Conservation (phyloP, 2,329 filamentous ascomycete species). For the Sarocladium strictum region DNA sequence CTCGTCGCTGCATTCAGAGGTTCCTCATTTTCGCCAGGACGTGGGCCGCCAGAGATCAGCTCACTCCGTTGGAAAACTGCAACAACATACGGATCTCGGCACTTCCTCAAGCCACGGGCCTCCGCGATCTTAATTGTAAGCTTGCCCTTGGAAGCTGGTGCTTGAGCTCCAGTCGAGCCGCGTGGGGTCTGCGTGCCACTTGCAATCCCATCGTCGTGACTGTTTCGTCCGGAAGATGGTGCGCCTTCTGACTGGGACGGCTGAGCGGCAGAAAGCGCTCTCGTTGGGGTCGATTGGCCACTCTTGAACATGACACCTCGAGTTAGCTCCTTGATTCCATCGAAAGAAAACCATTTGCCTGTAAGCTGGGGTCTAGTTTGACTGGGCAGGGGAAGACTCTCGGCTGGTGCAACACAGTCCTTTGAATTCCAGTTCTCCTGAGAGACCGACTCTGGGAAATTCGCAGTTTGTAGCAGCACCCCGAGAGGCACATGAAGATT, state of each 20-base stretch:
- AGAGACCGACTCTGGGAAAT: not conserved
- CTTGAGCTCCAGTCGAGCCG: conserved; percentile 49
- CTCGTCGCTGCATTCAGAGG: conserved; percentile 39
- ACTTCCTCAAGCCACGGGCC: conserved; percentile 73
- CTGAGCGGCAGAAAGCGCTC: conserved; percentile 67
- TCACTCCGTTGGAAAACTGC: conserved; percentile 96
- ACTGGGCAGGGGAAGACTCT: not conserved
- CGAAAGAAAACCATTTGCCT: conserved; percentile 56
- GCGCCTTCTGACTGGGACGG: conserved; percentile 43
- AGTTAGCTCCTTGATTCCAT: conserved; percentile 83
- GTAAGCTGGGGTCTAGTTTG: conserved; percentile 25
- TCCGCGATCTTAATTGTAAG: conserved; percentile 84
- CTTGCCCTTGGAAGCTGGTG: conserved; percentile 75
- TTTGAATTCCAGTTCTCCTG: not conserved
- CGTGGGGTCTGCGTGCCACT: conserved; percentile 49
- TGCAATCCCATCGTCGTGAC: conserved; percentile 36
- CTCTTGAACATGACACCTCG: conserved; percentile 71
- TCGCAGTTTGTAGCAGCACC: conserved; percentile 3
- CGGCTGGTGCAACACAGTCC: not conserved
- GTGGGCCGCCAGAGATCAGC: conserved; percentile 83
- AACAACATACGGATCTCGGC: conserved; percentile 88
- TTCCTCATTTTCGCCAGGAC: conserved; percentile 57
- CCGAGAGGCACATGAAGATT: not conserved
- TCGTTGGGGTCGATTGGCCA: conserved; percentile 83
- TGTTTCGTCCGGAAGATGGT: conserved; percentile 30